Evolutionary conservation across 805 yeast species (phyloP).

Genomic region (Sugiyamaella valdiviana): DNA sequence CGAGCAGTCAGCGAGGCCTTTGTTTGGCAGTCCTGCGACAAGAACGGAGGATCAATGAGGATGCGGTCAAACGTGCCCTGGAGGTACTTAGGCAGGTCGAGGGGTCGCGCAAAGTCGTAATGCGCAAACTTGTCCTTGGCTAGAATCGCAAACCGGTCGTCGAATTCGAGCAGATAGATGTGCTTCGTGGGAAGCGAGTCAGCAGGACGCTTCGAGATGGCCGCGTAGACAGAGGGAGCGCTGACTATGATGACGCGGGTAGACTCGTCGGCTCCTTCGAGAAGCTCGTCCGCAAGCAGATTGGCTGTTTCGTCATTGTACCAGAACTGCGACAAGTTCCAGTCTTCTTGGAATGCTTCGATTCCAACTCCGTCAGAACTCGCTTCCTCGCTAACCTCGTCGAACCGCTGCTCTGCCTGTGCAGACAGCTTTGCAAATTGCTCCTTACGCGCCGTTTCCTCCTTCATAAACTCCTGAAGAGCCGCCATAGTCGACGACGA

Average conservation of each 20-base stretch:
- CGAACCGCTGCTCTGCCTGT: constrained; percentile 52
- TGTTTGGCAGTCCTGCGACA: constrained; percentile 74
- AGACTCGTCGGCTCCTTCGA: constrained; percentile 67
- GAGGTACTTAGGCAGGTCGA: constrained; percentile 50
- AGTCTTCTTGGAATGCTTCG: constrained; percentile 77
- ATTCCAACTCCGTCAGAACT: constrained; percentile 36
- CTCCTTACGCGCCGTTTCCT: constrained; percentile 52
- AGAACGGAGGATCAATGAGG: constrained; percentile 82
- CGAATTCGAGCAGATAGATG: constrained; percentile 77
- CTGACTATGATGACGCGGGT: constrained; percentile 72
- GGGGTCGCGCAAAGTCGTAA: constrained; percentile 72
- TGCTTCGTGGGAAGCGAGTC: constrained; percentile 44
- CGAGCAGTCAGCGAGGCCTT: constrained; percentile 61
- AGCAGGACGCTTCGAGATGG: constrained; percentile 51
- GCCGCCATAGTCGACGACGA: constrained; percentile 49
- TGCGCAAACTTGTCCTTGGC: constrained; percentile 66
- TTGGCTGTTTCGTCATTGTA: constrained; percentile 70
- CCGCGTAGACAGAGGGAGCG: constrained; percentile 92
- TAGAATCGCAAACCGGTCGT: constrained; percentile 64
- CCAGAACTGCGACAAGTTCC: constrained; percentile 93
- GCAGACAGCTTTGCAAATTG: constrained; percentile 49
- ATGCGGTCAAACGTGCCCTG: constrained; percentile 62
- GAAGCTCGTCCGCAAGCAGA: constrained; percentile 57
- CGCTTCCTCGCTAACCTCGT: constrained; percentile 26
- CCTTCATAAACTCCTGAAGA: constrained; percentile 55